Conservation (phyloP, 169 alveolate genomes). For the Amoebophrya sp. region DNA sequence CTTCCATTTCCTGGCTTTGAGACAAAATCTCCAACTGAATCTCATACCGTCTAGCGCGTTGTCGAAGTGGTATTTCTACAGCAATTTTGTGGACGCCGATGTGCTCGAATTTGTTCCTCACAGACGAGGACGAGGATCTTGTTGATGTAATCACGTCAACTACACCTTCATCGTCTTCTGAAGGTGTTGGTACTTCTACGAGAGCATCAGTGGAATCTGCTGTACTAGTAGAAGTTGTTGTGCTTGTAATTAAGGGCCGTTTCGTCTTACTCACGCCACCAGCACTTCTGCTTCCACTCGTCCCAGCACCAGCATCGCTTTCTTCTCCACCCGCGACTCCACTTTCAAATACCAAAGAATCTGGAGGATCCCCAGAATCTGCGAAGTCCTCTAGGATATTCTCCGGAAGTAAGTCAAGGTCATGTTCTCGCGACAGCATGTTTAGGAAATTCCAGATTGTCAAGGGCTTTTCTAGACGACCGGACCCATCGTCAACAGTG, state of each 20-base stretch:
- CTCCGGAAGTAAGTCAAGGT: neutral
- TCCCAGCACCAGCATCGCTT: neutral
- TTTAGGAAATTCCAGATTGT: neutral
- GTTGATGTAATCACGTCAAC: no score
- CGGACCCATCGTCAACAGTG: neutral
- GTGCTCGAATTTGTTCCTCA: no score
- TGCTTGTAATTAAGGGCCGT: neutral
- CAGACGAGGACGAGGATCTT: no score
- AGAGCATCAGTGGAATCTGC: no score
- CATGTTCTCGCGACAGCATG: slow-evolving; percentile 5
- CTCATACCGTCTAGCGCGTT: neutral
- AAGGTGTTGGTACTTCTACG: no score
- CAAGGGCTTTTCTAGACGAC: neutral
- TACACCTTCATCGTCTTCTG: no score
- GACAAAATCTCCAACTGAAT: neutral
- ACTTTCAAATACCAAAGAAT: neutral
- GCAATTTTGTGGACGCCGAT: neutral
- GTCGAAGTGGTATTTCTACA: neutral
- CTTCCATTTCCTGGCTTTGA: neutral
- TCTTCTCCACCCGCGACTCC: neutral
- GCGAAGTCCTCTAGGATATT: neutral
- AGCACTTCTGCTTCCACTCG: neutral
- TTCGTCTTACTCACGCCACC: neutral
- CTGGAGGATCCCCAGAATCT: neutral
- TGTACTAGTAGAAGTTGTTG: no score